phyloP scores from a whole-genome alignment of 2,329 filamentous ascomycete species.

The Ophiocordyceps camponoti-leonardi region DNA sequence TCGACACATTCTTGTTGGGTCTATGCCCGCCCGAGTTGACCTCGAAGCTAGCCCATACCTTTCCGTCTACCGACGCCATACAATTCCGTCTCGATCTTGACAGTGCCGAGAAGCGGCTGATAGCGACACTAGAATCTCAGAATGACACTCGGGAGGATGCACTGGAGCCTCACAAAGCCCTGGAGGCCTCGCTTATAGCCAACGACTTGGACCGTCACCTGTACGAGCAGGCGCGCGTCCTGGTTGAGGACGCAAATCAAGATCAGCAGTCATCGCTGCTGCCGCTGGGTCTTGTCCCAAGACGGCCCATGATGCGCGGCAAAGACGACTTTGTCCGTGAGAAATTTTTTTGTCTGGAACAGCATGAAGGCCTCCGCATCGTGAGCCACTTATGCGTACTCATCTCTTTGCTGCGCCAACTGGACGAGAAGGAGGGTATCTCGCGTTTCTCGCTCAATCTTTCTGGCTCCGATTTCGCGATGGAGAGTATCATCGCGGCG shows the following conservation, averaged over 20 bases:
- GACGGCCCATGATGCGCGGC: constrained; percentile 1
- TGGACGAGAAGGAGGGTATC: constrained; percentile 17
- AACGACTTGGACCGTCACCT: constrained; percentile 40
- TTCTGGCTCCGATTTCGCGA: constrained; percentile 22
- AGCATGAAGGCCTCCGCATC: constrained; percentile 50
- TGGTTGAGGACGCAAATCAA: constrained; percentile 10
- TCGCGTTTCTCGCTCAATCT: constrained; percentile 3
- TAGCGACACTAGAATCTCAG: constrained; percentile 41
- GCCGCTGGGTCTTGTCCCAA: constrained; percentile 4
- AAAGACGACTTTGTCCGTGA: constrained; percentile 19
- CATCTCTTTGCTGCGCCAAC: constrained; percentile 46
- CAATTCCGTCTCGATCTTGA: constrained; percentile 40
- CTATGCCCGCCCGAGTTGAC: constrained; percentile 35
- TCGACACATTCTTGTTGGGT: constrained; percentile 51
- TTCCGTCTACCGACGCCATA: constrained; percentile 47
- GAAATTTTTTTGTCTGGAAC: constrained; percentile 35
- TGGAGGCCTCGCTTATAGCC: constrained; percentile 61
- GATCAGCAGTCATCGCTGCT: constrained; percentile 10
- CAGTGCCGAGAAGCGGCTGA: constrained; percentile 37
- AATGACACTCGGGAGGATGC: constrained; percentile 39
- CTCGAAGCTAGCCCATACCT: constrained; percentile 36
- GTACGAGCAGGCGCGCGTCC: constrained; percentile 35
- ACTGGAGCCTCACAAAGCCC: constrained; percentile 48
- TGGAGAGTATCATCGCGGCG: constrained; percentile 61
- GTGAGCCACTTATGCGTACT: constrained; percentile 50